phyloP scores from a whole-genome alignment of 2,329 filamentous ascomycete genomes.

The Cladophialophora carrionii region DNA sequence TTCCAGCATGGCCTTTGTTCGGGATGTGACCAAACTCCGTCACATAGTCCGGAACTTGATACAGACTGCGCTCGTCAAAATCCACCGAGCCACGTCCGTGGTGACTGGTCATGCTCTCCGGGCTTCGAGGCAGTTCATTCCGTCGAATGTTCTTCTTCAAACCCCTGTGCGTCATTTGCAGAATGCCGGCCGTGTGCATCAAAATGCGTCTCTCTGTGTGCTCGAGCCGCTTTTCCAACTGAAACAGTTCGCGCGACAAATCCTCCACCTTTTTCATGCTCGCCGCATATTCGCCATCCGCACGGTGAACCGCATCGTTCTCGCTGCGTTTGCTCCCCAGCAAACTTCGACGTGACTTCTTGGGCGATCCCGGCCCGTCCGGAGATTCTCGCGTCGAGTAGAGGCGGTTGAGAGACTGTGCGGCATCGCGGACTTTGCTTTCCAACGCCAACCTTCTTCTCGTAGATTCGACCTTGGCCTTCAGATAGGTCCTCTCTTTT shows the following conservation, averaged over 20 bases:
- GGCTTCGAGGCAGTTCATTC: constrained; percentile 65
- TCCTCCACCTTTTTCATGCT: constrained; percentile 85
- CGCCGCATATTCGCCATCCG: constrained; percentile 72
- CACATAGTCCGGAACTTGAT: constrained; percentile 68
- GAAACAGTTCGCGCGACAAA: constrained; percentile 76
- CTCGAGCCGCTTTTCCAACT: constrained; percentile 75
- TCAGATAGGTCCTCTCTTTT: constrained; percentile 75
- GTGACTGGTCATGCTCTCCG: constrained; percentile 64
- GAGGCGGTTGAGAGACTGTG: constrained; percentile 79
- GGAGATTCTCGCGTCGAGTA: constrained; percentile 62
- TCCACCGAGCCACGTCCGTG: constrained; percentile 59
- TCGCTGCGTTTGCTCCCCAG: constrained; percentile 50
- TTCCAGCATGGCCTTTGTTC: constrained; percentile 34
- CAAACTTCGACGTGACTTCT: constrained; percentile 56
- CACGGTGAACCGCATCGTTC: constrained; percentile 51
- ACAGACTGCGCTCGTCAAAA: constrained; percentile 78
- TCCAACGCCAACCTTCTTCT: constrained; percentile 84
- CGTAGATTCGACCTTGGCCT: constrained; percentile 77
- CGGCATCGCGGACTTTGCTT: constrained; percentile 91
- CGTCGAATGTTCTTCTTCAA: constrained; percentile 62
- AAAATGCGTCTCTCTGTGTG: constrained; percentile 75
- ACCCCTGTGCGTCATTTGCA: constrained; percentile 84
- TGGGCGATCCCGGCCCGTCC: constrained; percentile 50
- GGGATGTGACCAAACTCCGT: constrained; percentile 52
- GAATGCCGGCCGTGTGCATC: constrained; percentile 87